Percentiles rank a stretch among this genome's conserved stretches.
Evolutionary conservation across 345 rosid genomes (phyloP).

Genomic region (Carallia pectinifolia): DNA sequence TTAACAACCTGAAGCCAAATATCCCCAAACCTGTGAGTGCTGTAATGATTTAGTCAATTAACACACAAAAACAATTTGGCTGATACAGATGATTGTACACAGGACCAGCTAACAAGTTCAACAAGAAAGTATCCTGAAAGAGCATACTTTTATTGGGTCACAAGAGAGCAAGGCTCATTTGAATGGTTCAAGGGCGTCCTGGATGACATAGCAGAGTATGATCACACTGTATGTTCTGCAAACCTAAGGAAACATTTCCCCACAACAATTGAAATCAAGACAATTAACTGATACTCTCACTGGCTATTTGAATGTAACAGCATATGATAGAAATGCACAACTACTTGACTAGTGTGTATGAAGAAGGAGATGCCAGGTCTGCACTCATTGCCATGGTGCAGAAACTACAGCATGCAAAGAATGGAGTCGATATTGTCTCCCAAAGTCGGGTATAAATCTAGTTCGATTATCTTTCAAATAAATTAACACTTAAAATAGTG

Average conservation of each 20-base stretch:
- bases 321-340: constrained; percentile 95
- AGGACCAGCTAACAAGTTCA: constrained; percentile 10
- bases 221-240: constrained; percentile 44
- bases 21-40: constrained; percentile 34
- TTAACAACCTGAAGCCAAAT: constrained; percentile 54
- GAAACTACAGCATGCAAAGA: constrained; percentile 88
- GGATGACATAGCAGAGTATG: constrained; percentile 90
- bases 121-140: constrained; percentile 61
- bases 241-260: background rate
- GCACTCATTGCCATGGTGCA: constrained; percentile 94
- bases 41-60: background rate
- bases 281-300: background rate
- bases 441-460: constrained; percentile 65
- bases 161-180: constrained; percentile 91
- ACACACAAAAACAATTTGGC: constrained; percentile 9
- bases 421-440: constrained; percentile 88
- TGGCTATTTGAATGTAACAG: constrained; percentile 31
- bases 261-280: background rate
- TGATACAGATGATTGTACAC: constrained; percentile 7
- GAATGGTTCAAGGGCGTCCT: constrained; percentile 99
- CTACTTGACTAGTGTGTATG: constrained; percentile 91
- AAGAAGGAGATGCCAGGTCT: constrained; percentile 96
- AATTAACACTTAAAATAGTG: too few relatives aligned
- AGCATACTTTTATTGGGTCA: constrained; percentile 97
- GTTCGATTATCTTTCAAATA: background rate